Evolutionary conservation across 495 filamentous ascomycete genomes (phyloP).

Genomic region (Hyaloscypha bicolor): DNA sequence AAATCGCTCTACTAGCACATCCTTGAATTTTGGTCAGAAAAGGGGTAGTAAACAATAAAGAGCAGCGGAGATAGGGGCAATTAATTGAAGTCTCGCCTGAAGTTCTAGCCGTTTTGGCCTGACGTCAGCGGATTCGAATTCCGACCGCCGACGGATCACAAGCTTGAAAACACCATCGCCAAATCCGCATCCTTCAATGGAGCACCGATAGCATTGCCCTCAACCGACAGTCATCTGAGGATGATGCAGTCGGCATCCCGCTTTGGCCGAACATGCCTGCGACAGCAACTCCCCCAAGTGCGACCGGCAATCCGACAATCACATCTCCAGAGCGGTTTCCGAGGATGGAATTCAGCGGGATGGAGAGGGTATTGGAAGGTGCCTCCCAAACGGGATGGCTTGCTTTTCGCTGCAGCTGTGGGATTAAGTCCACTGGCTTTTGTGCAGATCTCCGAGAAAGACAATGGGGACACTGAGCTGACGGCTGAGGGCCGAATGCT

Average conservation of each 20-base stretch:
- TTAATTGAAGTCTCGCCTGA: neutral
- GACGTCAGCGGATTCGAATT: neutral
- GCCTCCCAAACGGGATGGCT: slow-evolving; percentile 39
- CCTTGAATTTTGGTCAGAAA: neutral
- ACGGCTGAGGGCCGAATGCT: slow-evolving; percentile 87
- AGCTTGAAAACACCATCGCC: neutral
- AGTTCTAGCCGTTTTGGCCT: neutral
- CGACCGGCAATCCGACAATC: slow-evolving; percentile 33
- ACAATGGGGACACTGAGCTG: slow-evolving; percentile 58
- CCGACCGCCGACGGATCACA: neutral
- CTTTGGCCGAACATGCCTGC: slow-evolving; percentile 56
- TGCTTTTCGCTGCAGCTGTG: slow-evolving; percentile 46
- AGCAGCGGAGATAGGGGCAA: neutral
- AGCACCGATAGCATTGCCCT: slow-evolving; percentile 22
- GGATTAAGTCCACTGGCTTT: slow-evolving; percentile 67
- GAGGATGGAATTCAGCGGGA: slow-evolving; percentile 11
- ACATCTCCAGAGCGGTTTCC: slow-evolving; percentile 28
- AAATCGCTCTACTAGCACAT: no score
- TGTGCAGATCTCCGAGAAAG: slow-evolving; percentile 68
- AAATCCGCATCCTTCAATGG: slow-evolving; percentile 15
- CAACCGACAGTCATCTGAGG: neutral
- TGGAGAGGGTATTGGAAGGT: slow-evolving; percentile 26
- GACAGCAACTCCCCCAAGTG: slow-evolving; percentile 34
- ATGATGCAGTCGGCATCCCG: slow-evolving; percentile 57
- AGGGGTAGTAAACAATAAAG: neutral